Evolutionary conservation across 257 asterid species (phyloP), one percentile per base, ranked within the genome.

Genomic region (Euphrasia confusa): DNA sequence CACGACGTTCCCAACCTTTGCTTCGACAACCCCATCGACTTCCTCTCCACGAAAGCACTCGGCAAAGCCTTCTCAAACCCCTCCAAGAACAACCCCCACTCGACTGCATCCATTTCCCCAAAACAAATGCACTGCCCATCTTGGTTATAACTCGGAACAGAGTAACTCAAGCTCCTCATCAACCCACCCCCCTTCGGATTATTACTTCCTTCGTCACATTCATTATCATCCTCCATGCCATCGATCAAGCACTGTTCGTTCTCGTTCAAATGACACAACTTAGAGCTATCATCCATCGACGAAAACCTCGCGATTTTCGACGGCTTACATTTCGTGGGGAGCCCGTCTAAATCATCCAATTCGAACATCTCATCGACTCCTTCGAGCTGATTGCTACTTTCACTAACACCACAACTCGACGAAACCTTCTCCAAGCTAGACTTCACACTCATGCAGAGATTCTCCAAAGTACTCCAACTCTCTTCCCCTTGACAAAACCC

Each of bases 1-100:
- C 90, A 91, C 61, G 98, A 90, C 71, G 89, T 74, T 82, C 92
- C 89, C 76, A 92, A 60, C 76, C 96, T 79, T 62, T 79, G 91
- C 83, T 77, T 86, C 13, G 90, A 81, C 81, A 79, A 74, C 72
- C 88, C 80, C 84, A 83, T 75, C 49, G 81, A 73, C 76, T 79
- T 86, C 74, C 89, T 78, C 17, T 72, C 90, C 80, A 79, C 95
- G 15, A 92, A 86, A 30, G 85, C 84, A 66, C 76, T 74, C 0
- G 95, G 85, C 83, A 88, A 54, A 61, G 79, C 81, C 65, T 70
- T 67, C 58, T 70, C 75, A 48, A 92, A 92, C 28, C 55, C 64
- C 63, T 83, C 90, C 80, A 92, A 71, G 79, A 84, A 88, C 44
- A 67, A 50, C 10, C 54, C 63, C 96, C 96, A 92, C 56, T 77